A percentile compares a stretch with the other conserved stretches of the same genome.
These are phyloP conservation scores for Tulasnella calospora DNA, from an alignment of 768 basidiomycete genomes.

Conservation along the genomic window DNA sequence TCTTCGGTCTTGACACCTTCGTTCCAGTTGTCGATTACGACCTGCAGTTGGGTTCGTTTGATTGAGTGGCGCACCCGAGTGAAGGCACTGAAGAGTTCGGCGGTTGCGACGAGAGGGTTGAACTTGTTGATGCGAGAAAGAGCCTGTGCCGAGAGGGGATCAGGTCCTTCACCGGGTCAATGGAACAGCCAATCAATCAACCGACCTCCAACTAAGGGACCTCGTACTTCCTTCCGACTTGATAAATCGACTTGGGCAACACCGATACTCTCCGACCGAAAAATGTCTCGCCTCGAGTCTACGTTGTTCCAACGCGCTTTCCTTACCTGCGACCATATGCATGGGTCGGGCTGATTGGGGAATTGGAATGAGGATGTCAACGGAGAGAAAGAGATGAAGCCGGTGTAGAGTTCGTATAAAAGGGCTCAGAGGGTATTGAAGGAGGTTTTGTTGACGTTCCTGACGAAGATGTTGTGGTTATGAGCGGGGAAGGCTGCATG, in stretches of 20 bases:
- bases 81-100: constrained; percentile 24
- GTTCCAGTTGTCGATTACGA: constrained; percentile 16
- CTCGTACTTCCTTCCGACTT: constrained; percentile 21
- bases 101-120: constrained; percentile 12
- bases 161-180: no score
- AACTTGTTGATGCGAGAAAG: constrained; percentile 2
- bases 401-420: constrained; percentile 22
- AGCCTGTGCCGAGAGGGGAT: background rate
- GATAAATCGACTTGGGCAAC: constrained; percentile 25
- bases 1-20: background rate
- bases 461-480: constrained; percentile 23
- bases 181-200: no score
- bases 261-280: constrained; percentile 11
- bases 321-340: background rate
- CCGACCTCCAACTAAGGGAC: constrained; percentile 9
- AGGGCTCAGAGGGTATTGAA: constrained; percentile 20
- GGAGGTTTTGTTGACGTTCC: constrained; percentile 18
- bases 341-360: background rate
- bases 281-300: constrained; percentile 2
- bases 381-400: constrained; percentile 18
- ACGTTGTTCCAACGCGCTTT: background rate
- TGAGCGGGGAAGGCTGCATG: background rate
- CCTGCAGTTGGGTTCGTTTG: background rate
- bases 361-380: constrained; percentile 18
- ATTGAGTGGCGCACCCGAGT: background rate